phyloP scores from a whole-genome alignment of 2,329 filamentous ascomycete genomes.

The Colletotrichum tabaci region DNA sequence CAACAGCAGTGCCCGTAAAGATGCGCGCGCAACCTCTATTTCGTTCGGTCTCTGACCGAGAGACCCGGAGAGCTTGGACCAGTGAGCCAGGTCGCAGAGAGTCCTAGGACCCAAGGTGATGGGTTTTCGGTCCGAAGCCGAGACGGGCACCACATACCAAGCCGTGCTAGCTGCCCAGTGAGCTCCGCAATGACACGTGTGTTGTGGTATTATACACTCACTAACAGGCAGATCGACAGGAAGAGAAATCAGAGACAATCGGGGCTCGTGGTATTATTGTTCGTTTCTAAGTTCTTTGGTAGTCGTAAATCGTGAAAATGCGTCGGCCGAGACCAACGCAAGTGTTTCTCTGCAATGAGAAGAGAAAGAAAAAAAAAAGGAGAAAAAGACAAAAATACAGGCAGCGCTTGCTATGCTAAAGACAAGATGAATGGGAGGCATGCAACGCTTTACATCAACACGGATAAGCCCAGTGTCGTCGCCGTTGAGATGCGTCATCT shows the following conservation, averaged over 20 bases:
- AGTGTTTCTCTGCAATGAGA: not conserved
- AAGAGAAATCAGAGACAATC: not conserved
- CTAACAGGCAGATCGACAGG: not conserved
- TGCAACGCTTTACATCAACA: not conserved
- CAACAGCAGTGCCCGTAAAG: not conserved
- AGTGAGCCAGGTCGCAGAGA: too few relatives aligned
- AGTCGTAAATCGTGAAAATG: slow-evolving; percentile 26
- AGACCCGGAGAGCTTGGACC: not conserved
- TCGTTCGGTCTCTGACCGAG: slow-evolving; percentile 1
- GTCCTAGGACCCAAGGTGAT: too few relatives aligned
- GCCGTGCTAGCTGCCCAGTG: not conserved
- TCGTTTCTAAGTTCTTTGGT: not conserved
- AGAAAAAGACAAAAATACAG: not conserved
- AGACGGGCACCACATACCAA: not conserved
- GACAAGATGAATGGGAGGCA: not conserved
- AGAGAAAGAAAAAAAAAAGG: not conserved
- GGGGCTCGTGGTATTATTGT: not conserved
- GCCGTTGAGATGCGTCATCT: not conserved
- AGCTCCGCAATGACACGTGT: not conserved
- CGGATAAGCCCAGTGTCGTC: not conserved
- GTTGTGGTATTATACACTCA: not conserved
- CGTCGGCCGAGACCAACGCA: slow-evolving; percentile 12
- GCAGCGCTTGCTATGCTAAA: slow-evolving; percentile 20
- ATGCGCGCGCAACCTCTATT: not conserved
- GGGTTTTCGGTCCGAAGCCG: not conserved